These are phyloP conservation scores for Lentinus tigrinus DNA, from an alignment of 768 basidiomycete genomes.

Conservation along the genomic window DNA sequence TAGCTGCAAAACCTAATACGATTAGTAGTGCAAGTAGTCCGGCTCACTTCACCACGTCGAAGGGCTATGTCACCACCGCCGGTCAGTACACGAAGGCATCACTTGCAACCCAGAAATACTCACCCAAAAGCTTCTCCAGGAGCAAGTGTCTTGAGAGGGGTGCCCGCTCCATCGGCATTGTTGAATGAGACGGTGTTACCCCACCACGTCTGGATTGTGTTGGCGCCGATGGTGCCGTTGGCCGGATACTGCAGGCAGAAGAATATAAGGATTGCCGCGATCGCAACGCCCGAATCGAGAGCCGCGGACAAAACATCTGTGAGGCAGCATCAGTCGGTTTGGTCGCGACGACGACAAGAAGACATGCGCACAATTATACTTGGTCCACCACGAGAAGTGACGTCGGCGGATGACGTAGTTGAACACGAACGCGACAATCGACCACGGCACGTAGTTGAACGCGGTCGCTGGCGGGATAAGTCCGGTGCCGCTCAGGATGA, in stretches of 20 bases:
- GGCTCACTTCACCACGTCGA: not conserved
- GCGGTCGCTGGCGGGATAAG: conserved; percentile 43
- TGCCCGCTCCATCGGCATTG: conserved; percentile 31
- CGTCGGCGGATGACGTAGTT: conserved; percentile 38
- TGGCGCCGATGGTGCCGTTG: conserved; percentile 31
- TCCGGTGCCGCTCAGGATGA: conserved; percentile 41
- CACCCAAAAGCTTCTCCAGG: conserved; percentile 30
- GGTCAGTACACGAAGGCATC: too few species aligned
- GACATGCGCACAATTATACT: conserved; percentile 34
- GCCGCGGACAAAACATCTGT: conserved; percentile 74
- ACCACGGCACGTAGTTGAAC: conserved; percentile 40
- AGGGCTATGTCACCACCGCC: not conserved
- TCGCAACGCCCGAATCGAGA: conserved; percentile 60
- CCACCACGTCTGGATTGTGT: conserved; percentile 38
- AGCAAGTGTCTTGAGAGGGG: conserved; percentile 22
- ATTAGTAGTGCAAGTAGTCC: too few species aligned
- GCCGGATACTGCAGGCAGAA: conserved; percentile 35
- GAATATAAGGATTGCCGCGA: conserved; percentile 28
- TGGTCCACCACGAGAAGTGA: conserved; percentile 39
- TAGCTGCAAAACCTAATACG: too few species aligned
- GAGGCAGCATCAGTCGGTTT: not conserved
- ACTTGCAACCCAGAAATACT: too few species aligned
- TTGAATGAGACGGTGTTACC: conserved; percentile 36
- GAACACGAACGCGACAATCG: conserved; percentile 36
- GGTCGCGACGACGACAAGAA: too few species aligned